Evolutionary conservation across 306 rosid species (phyloP).

Genomic region (Chamaecrista fasciculata): DNA sequence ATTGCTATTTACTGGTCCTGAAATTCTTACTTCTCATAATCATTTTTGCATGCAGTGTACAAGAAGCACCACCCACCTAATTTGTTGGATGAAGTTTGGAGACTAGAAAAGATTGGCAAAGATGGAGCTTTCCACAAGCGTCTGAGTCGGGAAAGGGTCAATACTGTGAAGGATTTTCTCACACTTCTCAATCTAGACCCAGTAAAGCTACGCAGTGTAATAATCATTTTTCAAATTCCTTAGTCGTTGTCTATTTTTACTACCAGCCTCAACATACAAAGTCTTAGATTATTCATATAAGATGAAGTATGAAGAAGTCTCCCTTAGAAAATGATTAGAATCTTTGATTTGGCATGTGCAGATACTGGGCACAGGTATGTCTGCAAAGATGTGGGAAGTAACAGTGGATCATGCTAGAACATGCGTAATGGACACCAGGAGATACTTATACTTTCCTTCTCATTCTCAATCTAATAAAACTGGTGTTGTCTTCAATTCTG

Average conservation of each 20-base stretch:
- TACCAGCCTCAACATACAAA: background rate
- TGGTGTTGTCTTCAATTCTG: slow-evolving; percentile 81
- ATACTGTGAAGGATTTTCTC: slow-evolving; percentile 81
- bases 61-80: slow-evolving; percentile 97
- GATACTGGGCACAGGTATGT: slow-evolving; percentile 97
- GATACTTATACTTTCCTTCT: slow-evolving; percentile 47
- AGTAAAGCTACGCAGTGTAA: slow-evolving; percentile 82
- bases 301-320: too few species aligned
- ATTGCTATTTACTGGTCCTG: slow-evolving; percentile 17
- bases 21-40: slow-evolving; percentile 8
- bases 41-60: slow-evolving; percentile 61
- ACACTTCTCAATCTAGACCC: slow-evolving; percentile 71
- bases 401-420: slow-evolving; percentile 93
- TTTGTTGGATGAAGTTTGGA: slow-evolving; percentile 92
- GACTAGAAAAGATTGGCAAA: slow-evolving; percentile 93
- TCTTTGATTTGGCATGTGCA: slow-evolving; percentile 41
- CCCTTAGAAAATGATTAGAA: slow-evolving; percentile 21
- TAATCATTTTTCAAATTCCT: slow-evolving; percentile 23
- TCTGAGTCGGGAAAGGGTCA: slow-evolving; percentile 63
- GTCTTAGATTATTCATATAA: slow-evolving; percentile 4
- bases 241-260: background rate
- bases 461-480: slow-evolving; percentile 55
- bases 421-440: slow-evolving; percentile 56
- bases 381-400: slow-evolving; percentile 98
- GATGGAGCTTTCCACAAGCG: slow-evolving; percentile 99